Percentiles rank a stretch among this genome's conserved stretches.
These are phyloP conservation scores for Cenchrus fungigraminus DNA, from an alignment of 176 grass and related monocot species.

Conservation along the genomic window DNA sequence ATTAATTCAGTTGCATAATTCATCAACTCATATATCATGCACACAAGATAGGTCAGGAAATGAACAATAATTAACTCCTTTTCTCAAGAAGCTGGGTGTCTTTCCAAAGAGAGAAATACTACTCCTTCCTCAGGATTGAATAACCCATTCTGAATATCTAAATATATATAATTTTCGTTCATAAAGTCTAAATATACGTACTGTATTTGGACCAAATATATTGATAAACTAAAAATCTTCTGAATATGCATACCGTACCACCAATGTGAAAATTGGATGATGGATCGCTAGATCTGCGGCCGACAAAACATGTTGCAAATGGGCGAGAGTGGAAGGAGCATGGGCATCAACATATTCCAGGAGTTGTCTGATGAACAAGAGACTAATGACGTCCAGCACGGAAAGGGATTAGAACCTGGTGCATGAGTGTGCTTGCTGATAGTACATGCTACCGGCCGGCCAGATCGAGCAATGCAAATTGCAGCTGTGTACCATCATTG, in stretches of 20 bases:
- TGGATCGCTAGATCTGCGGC: background rate
- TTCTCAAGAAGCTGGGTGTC: no score
- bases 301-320: background rate
- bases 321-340: background rate
- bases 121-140: no score
- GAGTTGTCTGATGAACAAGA: background rate
- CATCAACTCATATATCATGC: background rate
- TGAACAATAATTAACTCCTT: no score
- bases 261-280: background rate
- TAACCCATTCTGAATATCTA: no score
- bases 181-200: no score
- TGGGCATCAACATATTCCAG: background rate
- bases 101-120: no score
- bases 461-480: no score
- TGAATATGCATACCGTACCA: background rate
- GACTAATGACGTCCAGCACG: background rate
- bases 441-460: background rate
- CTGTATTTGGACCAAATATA: background rate
- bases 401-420: background rate
- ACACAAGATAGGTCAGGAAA: background rate
- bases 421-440: background rate
- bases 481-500: background rate
- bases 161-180: no score
- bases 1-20: background rate
- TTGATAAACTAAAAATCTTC: background rate